These are phyloP conservation scores for Coniella vitis DNA, from an alignment of 2,329 filamentous ascomycete genomes.

Conservation along the genomic window DNA sequence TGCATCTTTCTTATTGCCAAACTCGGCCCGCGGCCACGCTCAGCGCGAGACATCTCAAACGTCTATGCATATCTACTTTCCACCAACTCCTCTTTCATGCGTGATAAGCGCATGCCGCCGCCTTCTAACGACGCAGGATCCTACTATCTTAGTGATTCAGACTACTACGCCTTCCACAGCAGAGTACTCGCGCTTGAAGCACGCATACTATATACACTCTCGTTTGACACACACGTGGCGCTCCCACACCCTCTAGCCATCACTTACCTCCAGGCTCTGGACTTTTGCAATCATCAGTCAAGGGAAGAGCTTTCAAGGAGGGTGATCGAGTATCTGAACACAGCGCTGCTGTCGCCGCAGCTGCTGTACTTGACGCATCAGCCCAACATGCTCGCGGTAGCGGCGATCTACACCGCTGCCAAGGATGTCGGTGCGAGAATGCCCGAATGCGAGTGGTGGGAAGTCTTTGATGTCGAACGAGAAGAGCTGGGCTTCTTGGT, in stretches of 20 bases:
- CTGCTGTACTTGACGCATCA: slow-evolving; percentile 89
- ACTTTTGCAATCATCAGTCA: slow-evolving; percentile 42
- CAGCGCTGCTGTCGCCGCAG: slow-evolving; percentile 78
- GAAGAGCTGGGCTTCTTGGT: slow-evolving; percentile 93
- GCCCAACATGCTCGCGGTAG: slow-evolving; percentile 75
- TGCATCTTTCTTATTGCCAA: slow-evolving; percentile 77
- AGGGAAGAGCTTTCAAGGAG: slow-evolving; percentile 52
- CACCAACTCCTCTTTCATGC: slow-evolving; percentile 48
- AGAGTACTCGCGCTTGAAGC: slow-evolving; percentile 69
- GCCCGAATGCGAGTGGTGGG: slow-evolving; percentile 89
- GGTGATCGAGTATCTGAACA: slow-evolving; percentile 75
- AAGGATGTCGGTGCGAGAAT: slow-evolving; percentile 70
- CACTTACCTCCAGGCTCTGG: slow-evolving; percentile 87
- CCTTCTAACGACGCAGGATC: slow-evolving; percentile 37
- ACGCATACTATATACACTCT: slow-evolving; percentile 65
- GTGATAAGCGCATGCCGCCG: slow-evolving; percentile 24
- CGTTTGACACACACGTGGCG: slow-evolving; percentile 78
- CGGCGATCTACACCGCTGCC: slow-evolving; percentile 85
- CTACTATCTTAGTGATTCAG: slow-evolving; percentile 67
- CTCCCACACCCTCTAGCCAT: slow-evolving; percentile 81
- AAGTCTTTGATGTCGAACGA: slow-evolving; percentile 91
- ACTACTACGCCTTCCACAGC: slow-evolving; percentile 58
- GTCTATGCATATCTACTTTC: slow-evolving; percentile 78
- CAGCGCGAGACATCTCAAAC: slow-evolving; percentile 73
- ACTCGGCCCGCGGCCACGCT: slow-evolving; percentile 68